These are phyloP conservation scores for Logfia minima DNA, from an alignment of 129 eudicot genomes.

Conservation along the genomic window DNA sequence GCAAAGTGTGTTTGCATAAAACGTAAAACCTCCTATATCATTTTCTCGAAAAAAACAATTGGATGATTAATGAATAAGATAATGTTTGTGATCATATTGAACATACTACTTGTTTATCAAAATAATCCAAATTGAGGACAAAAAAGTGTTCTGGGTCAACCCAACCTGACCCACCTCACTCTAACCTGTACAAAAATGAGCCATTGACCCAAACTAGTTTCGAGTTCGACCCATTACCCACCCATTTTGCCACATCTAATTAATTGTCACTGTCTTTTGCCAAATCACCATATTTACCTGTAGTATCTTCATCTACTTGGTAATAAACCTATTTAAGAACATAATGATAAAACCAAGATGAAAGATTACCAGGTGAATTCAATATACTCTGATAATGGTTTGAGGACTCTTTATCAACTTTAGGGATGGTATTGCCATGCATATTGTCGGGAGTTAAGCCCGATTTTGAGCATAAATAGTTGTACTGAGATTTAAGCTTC, in stretches of 20 bases:
- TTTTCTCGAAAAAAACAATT: too few relatives aligned
- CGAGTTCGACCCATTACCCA: not conserved
- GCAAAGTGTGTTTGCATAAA: too few relatives aligned
- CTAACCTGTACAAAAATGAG: not conserved
- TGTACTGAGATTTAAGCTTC: slow-evolving; percentile 77
- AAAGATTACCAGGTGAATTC: slow-evolving; percentile 49
- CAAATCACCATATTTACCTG: not conserved
- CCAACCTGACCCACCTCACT: not conserved
- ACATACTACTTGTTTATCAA: not conserved
- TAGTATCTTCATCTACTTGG: not conserved
- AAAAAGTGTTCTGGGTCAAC: not conserved
- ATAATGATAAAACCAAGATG: slow-evolving; percentile 12
- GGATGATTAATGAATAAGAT: too few relatives aligned
- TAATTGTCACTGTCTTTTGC: not conserved
- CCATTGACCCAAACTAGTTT: not conserved
- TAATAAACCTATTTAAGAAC: slow-evolving; percentile 18
- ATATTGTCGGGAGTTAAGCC: slow-evolving; percentile 53
- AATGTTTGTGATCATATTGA: too few relatives aligned
- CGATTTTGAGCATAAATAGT: slow-evolving; percentile 51
- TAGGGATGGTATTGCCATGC: slow-evolving; percentile 38
- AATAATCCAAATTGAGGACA: not conserved
- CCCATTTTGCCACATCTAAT: not conserved
- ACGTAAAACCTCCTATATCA: too few relatives aligned
- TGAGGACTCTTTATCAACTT: slow-evolving; percentile 40
- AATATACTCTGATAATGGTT: slow-evolving; percentile 38